Base-by-base conservation (phyloP, 495 filamentous ascomycete genomes). In the Wilcoxina mikolae region DNA sequence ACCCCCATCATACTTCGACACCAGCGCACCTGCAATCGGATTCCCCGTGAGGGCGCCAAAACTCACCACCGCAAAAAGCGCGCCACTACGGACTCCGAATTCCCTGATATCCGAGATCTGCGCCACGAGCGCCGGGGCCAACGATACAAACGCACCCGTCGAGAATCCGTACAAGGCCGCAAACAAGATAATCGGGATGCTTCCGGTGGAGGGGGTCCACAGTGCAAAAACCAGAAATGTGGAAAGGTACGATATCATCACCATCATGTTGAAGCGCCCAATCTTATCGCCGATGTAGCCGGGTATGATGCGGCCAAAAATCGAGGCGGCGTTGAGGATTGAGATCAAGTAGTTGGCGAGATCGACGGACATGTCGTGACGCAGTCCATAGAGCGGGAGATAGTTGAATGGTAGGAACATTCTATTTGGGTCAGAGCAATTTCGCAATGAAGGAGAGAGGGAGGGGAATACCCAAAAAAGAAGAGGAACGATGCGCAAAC, bases 251-350 rank as follows among this genome's bases (percentile, higher is more conserved):
- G 75, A 72, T 61, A 80, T 82, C 31, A 78, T 45, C 26, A 85
- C 74, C 74, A 86, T 82, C 20, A 26, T 60, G 67, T 90, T 90
- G 70, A 77, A 88, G 24, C 81, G 77, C 1, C 85, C 85, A 29
- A 84, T 35, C 56, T 75, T 78, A 66, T 91, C 85, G 38, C 80
- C 85, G 17, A 83, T 46, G 58, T 78, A 76, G n/a, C 81, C 81
- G 1, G 83, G 83, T 7, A 84, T 56, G 46, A 84, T 84, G 46
- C 85, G 78, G n/a, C 85, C 85, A 44, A 83, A 73, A 54, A 87
- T 75, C 55, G 79, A 76, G 49, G 52, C 73, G 0, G 79, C 82
- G 59, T 88, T 90, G 42, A 89, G 67, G 52, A 89, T 82, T 0
- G 84, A 71, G 25, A 87, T 65, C 11, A 87, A 67, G 60, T 88